Conservation (phyloP, 176 grass and related monocot species). For the Oryza brachyantha region DNA sequence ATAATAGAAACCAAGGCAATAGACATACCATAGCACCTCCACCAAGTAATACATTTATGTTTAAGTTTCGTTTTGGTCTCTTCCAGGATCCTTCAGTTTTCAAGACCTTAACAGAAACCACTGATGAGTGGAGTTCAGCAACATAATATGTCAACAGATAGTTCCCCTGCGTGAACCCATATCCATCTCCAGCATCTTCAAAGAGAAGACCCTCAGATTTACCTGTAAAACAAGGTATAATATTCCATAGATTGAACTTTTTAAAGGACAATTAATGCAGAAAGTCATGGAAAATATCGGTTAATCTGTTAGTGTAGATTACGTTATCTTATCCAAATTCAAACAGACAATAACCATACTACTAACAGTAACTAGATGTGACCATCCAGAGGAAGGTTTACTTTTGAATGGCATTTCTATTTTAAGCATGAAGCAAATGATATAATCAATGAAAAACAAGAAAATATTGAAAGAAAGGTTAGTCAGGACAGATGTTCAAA, state of each 20-base stretch:
- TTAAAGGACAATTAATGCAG: background rate
- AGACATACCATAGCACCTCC: slow-evolving; percentile 76
- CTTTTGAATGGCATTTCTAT: background rate
- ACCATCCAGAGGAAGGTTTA: background rate
- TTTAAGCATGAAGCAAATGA: background rate
- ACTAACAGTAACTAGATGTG: slow-evolving; percentile 1
- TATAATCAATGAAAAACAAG: background rate
- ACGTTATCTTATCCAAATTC: background rate
- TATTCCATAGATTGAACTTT: background rate
- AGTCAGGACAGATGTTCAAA: background rate
- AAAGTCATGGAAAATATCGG: background rate
- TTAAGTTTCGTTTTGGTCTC: slow-evolving; percentile 57
- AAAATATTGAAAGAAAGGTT: background rate
- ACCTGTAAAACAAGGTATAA: slow-evolving; percentile 42
- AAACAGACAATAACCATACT: background rate
- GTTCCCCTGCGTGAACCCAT: slow-evolving; percentile 59
- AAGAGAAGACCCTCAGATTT: slow-evolving; percentile 86
- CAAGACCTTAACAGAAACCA: slow-evolving; percentile 57
- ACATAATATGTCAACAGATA: slow-evolving; percentile 83
- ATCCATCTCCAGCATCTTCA: slow-evolving; percentile 92
- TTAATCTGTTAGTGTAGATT: background rate
- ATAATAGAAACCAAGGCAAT: background rate
- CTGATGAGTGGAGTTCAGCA: slow-evolving; percentile 61
- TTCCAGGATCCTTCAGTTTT: slow-evolving; percentile 74
- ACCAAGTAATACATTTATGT: slow-evolving; percentile 75